Base-by-base conservation (phyloP, 2,329 filamentous ascomycete species). In the Alternaria viburni region DNA sequence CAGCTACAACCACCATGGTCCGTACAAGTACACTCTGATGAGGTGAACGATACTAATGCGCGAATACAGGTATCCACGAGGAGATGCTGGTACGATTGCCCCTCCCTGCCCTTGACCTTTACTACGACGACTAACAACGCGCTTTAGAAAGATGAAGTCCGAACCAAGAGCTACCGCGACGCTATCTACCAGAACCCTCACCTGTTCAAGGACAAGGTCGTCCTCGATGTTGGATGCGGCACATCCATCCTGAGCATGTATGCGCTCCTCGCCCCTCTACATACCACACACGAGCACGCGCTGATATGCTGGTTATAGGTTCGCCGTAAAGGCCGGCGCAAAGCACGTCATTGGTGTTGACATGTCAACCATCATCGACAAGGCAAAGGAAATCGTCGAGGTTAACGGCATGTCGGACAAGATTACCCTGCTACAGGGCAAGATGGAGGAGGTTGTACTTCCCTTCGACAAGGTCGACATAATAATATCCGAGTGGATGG, bases 401-500 rank as follows among this genome's bases (percentile, higher is more conserved):
- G 88, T 87, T 72, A 99, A 99, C 81, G 94, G 95, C 74, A 89
- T 99, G 87, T 87, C 91, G 57, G 91, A 95, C 84, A 97, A 97
- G 88, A 97, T 99, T 81, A 98, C 96, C 57, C 89, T 99, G 64
- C 88, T 99, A 69, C 96, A 98, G 85, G 96, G 96, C 81, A 99
- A 99, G 88, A 99, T 99, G 96, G 96, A 99, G 85, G 96, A 99
- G 84, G 93, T 99, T 49, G 86, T 91, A 77, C 86, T 99, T 67
- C 96, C 96, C 19, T 97, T 91, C 83, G 91, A 93, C 77, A 92
- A 98, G 83, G 96, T 99, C 70, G 96, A 99, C 79, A 99, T 99
- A 80, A 99, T 99, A 84, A 97, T 99, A 81, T 98, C 95, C 2
- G 96, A 99, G 86, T 99, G 96, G 96, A 99, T 99, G 96, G 96